These are phyloP conservation scores for Aspergillus campestris DNA, from an alignment of 495 filamentous ascomycete species.

Conservation along the genomic window DNA sequence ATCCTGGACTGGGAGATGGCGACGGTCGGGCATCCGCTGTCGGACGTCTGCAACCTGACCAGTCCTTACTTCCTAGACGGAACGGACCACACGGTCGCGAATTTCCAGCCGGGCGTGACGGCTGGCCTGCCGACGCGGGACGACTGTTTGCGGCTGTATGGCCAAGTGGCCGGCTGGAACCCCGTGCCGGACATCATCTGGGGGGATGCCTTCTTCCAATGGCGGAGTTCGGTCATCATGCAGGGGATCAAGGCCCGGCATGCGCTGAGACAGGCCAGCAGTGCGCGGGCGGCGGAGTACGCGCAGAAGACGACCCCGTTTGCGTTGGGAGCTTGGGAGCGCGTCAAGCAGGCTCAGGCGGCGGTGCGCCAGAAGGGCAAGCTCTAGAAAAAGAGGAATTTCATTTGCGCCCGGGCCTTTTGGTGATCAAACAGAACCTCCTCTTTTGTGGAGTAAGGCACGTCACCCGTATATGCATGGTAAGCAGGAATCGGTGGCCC, in stretches of 20 bases:
- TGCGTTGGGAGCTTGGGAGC: conserved; percentile 67
- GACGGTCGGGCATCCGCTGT: conserved; percentile 88
- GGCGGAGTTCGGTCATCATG: conserved; percentile 67
- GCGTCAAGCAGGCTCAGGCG: conserved; percentile 44
- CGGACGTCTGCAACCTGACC: conserved; percentile 73
- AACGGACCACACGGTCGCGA: conserved; percentile 25
- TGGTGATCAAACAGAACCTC: conserved; percentile 1
- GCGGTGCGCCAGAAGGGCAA: conserved; percentile 33
- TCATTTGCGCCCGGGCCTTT: not conserved
- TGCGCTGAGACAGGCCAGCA: conserved; percentile 83
- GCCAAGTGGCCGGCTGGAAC: conserved; percentile 61
- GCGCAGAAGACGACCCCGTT: conserved; percentile 52
- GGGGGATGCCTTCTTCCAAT: conserved; percentile 63
- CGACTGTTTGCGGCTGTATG: conserved; percentile 70
- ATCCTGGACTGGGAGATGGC: conserved; percentile 98
- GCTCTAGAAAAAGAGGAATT: conserved; percentile 27
- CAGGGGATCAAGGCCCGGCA: conserved; percentile 88
- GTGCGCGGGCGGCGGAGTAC: conserved; percentile 67
- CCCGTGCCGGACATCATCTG: conserved; percentile 45
- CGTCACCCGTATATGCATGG: conserved; percentile 10
- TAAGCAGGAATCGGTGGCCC: no score
- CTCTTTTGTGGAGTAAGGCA: conserved; percentile 4
- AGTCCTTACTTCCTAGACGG: conserved; percentile 55
- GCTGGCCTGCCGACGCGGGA: conserved; percentile 67
- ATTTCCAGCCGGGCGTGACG: conserved; percentile 53